phyloP scores from a whole-genome alignment of 345 rosid species.

The Kernera saxatilis region DNA sequence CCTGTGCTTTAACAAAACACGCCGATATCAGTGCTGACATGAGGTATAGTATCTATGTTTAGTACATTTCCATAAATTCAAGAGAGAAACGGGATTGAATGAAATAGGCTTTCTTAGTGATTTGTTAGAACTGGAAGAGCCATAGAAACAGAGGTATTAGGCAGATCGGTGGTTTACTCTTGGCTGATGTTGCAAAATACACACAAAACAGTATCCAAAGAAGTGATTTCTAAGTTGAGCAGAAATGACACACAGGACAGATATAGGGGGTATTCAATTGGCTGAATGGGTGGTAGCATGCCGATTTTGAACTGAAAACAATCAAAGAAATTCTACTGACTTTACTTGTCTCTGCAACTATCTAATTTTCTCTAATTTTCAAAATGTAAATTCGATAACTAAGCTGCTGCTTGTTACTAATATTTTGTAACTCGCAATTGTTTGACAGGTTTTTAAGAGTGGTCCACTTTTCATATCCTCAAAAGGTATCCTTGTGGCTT shows the following conservation, averaged over 20 bases:
- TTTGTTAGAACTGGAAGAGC: not conserved
- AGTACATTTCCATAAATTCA: not conserved
- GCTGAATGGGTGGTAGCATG: not conserved
- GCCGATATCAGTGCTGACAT: not conserved
- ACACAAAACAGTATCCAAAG: not conserved
- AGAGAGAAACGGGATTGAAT: not conserved
- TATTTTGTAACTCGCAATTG: not conserved
- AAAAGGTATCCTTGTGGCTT: slow-evolving; percentile 55
- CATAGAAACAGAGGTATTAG: not conserved
- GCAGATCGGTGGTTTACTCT: not conserved
- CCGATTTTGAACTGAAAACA: not conserved
- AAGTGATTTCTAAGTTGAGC: not conserved
- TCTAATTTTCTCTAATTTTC: not conserved
- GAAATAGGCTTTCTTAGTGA: not conserved
- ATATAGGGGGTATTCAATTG: not conserved
- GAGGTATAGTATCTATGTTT: not conserved
- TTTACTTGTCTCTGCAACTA: not conserved
- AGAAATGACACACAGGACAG: not conserved
- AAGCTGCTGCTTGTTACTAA: slow-evolving; percentile 2
- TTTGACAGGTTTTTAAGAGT: slow-evolving; percentile 85
- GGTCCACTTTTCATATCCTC: slow-evolving; percentile 98
- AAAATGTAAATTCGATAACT: not conserved
- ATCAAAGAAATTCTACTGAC: not conserved
- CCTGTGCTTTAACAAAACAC: not conserved
- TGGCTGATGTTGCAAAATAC: not conserved